These are phyloP conservation scores for Kwoniella dendrophila DNA, from an alignment of 768 basidiomycete species.

Conservation along the genomic window DNA sequence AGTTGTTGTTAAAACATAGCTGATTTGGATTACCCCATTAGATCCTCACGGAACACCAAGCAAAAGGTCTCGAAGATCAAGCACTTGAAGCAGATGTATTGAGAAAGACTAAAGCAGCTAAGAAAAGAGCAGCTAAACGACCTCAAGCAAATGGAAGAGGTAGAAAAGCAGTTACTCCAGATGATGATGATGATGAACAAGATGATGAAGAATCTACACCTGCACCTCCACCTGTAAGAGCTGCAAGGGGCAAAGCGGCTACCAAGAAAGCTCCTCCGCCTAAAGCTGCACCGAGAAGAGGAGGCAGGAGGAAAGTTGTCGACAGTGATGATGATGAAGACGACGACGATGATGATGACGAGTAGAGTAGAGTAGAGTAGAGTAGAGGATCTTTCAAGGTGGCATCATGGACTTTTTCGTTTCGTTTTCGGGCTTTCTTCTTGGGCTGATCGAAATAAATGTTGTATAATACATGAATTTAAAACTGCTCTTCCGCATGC, in stretches of 20 bases:
- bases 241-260: slow-evolving; percentile 4
- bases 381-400: no score
- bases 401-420: no score
- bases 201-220: slow-evolving; percentile 13
- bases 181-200: slow-evolving; percentile 27
- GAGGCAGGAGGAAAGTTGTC: slow-evolving; percentile 20
- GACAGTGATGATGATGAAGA: slow-evolving; percentile 24
- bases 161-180: slow-evolving; percentile 1
- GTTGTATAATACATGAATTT: background rate
- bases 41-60: slow-evolving; percentile 80
- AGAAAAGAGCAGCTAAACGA: slow-evolving; percentile 48
- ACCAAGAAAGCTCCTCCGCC: slow-evolving; percentile 3
- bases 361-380: background rate
- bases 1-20: background rate
- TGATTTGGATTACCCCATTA: slow-evolving; percentile 49
- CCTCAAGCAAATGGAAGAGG: slow-evolving; percentile 14
- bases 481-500: no score
- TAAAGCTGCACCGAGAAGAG: slow-evolving; percentile 3
- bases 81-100: slow-evolving; percentile 83
- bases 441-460: background rate
- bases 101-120: slow-evolving; percentile 78
- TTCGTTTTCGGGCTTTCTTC: no score
- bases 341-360: slow-evolving; percentile 26
- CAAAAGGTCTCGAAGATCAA: slow-evolving; percentile 88
- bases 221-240: background rate